Evolutionary conservation across 306 rosid species (phyloP), one percentile per base, ranked within the genome.

Genomic region (Rosa multiflora): DNA sequence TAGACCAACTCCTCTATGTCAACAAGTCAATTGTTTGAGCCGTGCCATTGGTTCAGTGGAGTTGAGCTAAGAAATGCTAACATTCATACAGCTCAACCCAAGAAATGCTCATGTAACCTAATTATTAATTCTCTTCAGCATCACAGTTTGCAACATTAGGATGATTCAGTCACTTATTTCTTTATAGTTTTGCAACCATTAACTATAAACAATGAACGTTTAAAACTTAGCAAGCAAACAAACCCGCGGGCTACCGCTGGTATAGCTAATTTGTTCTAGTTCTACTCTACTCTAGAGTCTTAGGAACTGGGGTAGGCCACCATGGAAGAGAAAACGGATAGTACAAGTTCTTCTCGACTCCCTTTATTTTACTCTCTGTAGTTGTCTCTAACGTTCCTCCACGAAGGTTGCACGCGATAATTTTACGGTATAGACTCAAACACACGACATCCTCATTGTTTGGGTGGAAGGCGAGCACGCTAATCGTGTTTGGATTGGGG

Each of bases 81-180:
- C 84, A 49, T 58, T 72, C 23, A 66, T 80, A 49, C 83, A 64
- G 78, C 70, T 52, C 61, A 79, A 75, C 75, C 78, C 83, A 81
- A 75, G 70, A 78, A 80, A 82, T 79, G 87, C 76, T 79, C 77
- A 72, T 80, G 80, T 76, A 83, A 82, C 85, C 86, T 81, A 87
- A 73, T 87, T 82, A 83, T 91, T 82, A 67, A 79, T 59, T 71
- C 77, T 79, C 47, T 86, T 85, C 82, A 75, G 62, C 84, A 81
- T 88, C 88, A 32, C 91, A 82, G 85, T 87, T 81, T 80, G 89
- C 83, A 70, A 83, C 46, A 76, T 83, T 84, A 42, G 63, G 21
- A 32, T 23, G 35, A 39, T 42, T 83, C 89, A 73, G 44, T 74
- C 77, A 73, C 71, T 82, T 82, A 58, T 56, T 79, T 67, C 79